phyloP scores from a whole-genome alignment of 352 stramenopile genomes.

The Globisporangium canariense region DNA sequence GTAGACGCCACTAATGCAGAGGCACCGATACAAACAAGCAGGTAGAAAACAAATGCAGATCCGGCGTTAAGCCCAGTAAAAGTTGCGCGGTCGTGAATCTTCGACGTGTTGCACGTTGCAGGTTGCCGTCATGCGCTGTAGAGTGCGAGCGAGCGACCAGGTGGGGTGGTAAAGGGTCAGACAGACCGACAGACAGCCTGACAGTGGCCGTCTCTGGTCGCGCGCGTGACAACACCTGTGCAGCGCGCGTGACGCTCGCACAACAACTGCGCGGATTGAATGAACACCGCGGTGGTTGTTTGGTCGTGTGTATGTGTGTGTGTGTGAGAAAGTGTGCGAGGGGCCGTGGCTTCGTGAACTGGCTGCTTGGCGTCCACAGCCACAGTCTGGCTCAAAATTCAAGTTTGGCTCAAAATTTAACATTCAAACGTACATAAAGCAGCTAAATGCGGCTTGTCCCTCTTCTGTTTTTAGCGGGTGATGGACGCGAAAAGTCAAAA shows the following conservation, averaged over 20 bases:
- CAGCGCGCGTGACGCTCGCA: not conserved
- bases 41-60: not conserved
- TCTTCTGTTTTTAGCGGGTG: not conserved
- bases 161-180: constrained; percentile 8
- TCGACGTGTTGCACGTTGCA: not conserved
- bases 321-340: no score
- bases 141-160: not conserved
- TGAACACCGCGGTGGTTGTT: constrained; percentile 1
- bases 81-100: not conserved
- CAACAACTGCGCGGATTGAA: not conserved
- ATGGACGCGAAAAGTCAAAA: not conserved
- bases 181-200: not conserved
- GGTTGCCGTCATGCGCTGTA: not conserved
- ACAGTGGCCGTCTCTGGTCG: not conserved
- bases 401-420: not conserved
- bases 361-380: constrained; percentile 2
- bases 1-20: not conserved
- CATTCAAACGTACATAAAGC: not conserved
- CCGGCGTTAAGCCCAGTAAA: not conserved
- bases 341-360: not conserved
- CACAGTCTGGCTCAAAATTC: not conserved
- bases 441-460: not conserved
- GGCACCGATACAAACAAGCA: not conserved
- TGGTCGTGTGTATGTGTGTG: not conserved
- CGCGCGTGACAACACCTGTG: not conserved